Percentiles rank a stretch among this genome's conserved stretches.
These are phyloP conservation scores for Fistulifera pelliculosa DNA, from an alignment of 108 stramenopile species.

Conservation along the genomic window DNA sequence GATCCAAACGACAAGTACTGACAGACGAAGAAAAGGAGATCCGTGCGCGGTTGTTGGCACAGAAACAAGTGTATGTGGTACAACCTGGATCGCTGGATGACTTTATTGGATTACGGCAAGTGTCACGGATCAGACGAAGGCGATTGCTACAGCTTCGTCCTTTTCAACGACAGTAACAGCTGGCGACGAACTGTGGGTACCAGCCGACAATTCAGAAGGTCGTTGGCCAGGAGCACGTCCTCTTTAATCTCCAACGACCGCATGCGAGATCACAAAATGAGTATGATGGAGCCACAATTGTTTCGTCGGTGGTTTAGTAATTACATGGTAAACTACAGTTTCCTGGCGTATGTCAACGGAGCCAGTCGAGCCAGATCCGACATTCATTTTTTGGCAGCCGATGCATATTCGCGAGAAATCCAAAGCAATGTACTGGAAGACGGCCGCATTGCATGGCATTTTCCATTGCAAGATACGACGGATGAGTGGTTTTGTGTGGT, in stretches of 20 bases:
- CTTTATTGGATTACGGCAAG: slow-evolving; percentile 86
- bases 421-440: slow-evolving; percentile 33
- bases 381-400: slow-evolving; percentile 62
- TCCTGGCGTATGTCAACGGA: slow-evolving; percentile 59
- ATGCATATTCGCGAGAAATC: slow-evolving; percentile 83
- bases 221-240: slow-evolving; percentile 74
- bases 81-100: slow-evolving; percentile 66
- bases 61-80: slow-evolving; percentile 44
- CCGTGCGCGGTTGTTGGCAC: slow-evolving; percentile 14
- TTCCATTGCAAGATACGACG: slow-evolving; percentile 38
- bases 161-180: background rate
- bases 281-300: slow-evolving; percentile 62
- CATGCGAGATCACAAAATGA: slow-evolving; percentile 79
- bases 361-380: slow-evolving; percentile 29
- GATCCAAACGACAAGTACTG: slow-evolving; percentile 26
- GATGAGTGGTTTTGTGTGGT: slow-evolving; percentile 14
- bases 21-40: slow-evolving; percentile 27
- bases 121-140: slow-evolving; percentile 48
- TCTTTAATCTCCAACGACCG: slow-evolving; percentile 78
- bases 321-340: slow-evolving; percentile 73
- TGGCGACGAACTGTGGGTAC: slow-evolving; percentile 34
- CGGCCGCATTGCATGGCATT: slow-evolving; percentile 55
- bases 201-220: slow-evolving; percentile 33
- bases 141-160: background rate
- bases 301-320: slow-evolving; percentile 81